A percentile compares a stretch with the other conserved stretches of the same genome.
Conservation (phyloP, 2,329 filamentous ascomycete species). For the Fusarium sp. region DNA sequence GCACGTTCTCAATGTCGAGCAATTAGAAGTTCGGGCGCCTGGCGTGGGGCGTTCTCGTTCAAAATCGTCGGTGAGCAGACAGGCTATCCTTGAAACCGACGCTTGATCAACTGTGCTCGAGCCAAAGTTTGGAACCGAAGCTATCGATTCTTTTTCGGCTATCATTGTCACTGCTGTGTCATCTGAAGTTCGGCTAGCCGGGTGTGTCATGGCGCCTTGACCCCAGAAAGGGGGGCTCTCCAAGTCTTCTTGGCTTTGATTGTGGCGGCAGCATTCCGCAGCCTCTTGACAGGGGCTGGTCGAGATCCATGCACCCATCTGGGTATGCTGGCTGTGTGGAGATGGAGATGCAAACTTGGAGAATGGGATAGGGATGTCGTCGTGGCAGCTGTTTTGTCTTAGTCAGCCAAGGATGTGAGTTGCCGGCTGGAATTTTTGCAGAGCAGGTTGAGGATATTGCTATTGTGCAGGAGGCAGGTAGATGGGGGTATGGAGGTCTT, state of each 20-base stretch:
- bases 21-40: neutral
- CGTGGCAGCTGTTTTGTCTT: neutral
- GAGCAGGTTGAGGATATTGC: neutral
- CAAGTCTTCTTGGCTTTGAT: slow-evolving; percentile 34
- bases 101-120: slow-evolving; percentile 5
- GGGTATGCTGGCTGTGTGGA: slow-evolving; percentile 3
- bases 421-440: neutral
- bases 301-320: slow-evolving; percentile 33
- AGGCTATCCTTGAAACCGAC: slow-evolving; percentile 5
- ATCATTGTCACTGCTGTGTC: slow-evolving; percentile 21
- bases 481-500: neutral
- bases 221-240: slow-evolving; percentile 42
- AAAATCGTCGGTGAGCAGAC: slow-evolving; percentile 18
- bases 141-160: slow-evolving; percentile 35
- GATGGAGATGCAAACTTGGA: slow-evolving; percentile 10
- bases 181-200: slow-evolving; percentile 24
- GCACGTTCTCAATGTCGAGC: neutral
- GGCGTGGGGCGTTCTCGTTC: slow-evolving; percentile 2
- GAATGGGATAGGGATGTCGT: neutral
- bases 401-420: neutral
- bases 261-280: slow-evolving; percentile 45
- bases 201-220: slow-evolving; percentile 31
- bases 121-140: slow-evolving; percentile 29
- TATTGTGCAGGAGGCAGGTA: neutral
- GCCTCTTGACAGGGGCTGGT: slow-evolving; percentile 37